Evolutionary conservation across 2,329 filamentous ascomycete genomes (phyloP).

Genomic region (Fusarium continuum): DNA sequence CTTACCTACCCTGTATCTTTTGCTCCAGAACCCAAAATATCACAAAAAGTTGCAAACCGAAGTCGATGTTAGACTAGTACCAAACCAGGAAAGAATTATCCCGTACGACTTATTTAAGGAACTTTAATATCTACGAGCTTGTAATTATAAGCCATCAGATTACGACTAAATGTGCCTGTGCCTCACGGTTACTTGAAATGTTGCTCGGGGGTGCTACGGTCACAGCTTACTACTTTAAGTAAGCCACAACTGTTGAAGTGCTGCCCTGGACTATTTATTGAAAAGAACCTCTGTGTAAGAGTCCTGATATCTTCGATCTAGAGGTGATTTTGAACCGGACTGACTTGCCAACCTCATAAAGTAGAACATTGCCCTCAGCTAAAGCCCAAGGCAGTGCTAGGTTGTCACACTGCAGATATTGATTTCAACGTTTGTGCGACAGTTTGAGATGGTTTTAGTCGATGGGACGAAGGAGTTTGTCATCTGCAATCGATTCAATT

Average conservation of each 20-base stretch:
- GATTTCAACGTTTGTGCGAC: neutral
- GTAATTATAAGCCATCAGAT: neutral
- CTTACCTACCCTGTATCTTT: neutral
- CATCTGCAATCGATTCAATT: neutral
- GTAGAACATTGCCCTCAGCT: neutral
- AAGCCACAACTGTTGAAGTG: neutral
- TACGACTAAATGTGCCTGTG: neutral
- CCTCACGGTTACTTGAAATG: neutral
- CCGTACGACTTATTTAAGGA: neutral
- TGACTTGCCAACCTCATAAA: neutral
- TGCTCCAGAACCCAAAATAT: neutral
- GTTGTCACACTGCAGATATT: neutral
- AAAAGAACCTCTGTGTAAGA: neutral
- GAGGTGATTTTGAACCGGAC: neutral
- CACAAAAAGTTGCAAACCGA: neutral
- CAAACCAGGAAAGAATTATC: neutral
- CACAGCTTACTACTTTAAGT: neutral
- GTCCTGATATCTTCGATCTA: neutral
- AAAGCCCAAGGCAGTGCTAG: neutral
- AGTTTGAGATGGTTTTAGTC: neutral
- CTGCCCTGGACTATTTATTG: neutral
- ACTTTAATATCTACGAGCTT: neutral
- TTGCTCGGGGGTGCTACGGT: neutral
- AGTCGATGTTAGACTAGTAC: neutral
- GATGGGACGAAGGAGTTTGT: neutral